A percentile compares a stretch with the other conserved stretches of the same genome.
Evolutionary conservation across 805 yeast genomes (phyloP).

Genomic region (Lipomyces kockii): DNA sequence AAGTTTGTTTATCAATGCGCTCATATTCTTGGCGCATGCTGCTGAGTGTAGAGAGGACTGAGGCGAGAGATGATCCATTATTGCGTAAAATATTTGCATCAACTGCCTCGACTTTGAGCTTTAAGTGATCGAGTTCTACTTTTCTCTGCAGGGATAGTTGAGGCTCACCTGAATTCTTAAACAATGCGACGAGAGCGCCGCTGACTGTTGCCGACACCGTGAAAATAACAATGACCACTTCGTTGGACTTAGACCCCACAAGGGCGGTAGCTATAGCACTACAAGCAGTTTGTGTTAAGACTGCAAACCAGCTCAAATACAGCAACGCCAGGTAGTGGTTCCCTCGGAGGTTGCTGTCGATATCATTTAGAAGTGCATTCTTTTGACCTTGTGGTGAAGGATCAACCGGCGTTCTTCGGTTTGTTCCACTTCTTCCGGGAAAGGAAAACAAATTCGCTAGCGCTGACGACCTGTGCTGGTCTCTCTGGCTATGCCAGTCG

Average conservation of each 20-base stretch:
- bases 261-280: constrained; percentile 2
- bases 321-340: background rate
- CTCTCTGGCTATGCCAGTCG: too few relatives aligned
- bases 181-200: background rate
- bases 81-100: background rate
- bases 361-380: background rate
- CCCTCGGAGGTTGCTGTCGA: background rate
- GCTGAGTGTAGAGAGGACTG: constrained; percentile 2
- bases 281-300: background rate
- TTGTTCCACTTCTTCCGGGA: background rate
- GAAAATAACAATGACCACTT: background rate
- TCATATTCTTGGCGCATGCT: constrained; percentile 1
- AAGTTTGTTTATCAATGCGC: background rate
- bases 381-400: constrained; percentile 1
- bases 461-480: too few relatives aligned
- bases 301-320: background rate
- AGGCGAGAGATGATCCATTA: background rate
- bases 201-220: constrained; percentile 2
- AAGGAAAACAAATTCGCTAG: too few relatives aligned
- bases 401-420: background rate
- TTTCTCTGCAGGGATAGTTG: background rate
- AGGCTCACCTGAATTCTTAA: constrained; percentile 2
- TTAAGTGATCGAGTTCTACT: constrained; percentile 4
- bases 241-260: background rate
- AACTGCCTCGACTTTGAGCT: background rate